Evolutionary conservation across 805 yeast genomes (phyloP), one percentile per base, ranked within the genome.

Genomic region (Candida fluviatilis): DNA sequence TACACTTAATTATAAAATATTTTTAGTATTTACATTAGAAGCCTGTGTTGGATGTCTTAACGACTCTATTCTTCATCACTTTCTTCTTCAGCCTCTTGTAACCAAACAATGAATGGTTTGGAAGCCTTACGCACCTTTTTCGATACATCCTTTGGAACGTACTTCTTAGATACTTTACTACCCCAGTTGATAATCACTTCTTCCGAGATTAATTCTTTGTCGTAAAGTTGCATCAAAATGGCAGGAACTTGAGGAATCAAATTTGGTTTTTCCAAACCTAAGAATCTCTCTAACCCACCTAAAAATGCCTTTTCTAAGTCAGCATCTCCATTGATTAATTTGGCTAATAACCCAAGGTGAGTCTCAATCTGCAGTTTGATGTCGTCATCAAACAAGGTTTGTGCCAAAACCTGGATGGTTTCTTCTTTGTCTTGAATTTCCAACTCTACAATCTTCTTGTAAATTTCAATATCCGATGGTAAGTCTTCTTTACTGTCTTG

Each of bases 91-190:
- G 99, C 98, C 63, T 85, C 90, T 58, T 88, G 82, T 50, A 93
- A 78, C 99, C 99, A 93, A 49, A 84, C 80, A 47, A 93, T 70
- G 68, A 93, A 93, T 21, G 98, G 95, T 67, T 89, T 90, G 44
- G 97, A 97, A 33, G 96, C 93, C 66, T 82, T 86, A 66, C 96
- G 85, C 36, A 90, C 95, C 75, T 86, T 91, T 71, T 91, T 91
- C 37, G 95, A 83, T 24, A 80, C 74, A 34, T 88, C 95, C 70
- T 91, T 93, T 45, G 95, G 85, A 43, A 93, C 96, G 55, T 82
- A 93, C 64, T 89, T 90, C 73, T 89, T 89, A 37, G 95, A 84
- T 35, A 86, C 90, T 65, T 80, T 89, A 37, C 91, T 76, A 55
- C 96, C 97, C 88, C 96, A 93, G 34, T 76, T 76, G 51, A 74